phyloP scores from a whole-genome alignment of 2,329 filamentous ascomycete genomes.

The Stachybotrys chlorohalonatus region DNA sequence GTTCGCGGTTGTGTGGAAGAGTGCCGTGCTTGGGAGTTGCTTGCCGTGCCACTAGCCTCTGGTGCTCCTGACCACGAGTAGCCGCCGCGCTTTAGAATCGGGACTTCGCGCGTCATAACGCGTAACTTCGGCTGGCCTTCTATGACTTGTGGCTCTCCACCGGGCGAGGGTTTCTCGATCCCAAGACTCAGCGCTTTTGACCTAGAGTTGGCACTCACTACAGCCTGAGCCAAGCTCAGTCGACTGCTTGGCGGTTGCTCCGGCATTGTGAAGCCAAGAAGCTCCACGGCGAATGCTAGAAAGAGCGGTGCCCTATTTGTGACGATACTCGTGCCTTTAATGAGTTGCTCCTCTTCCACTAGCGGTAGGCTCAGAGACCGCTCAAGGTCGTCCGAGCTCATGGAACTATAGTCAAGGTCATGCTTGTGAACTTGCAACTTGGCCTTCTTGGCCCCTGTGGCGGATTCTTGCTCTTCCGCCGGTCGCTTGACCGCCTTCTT shows the following conservation, averaged over 20 bases:
- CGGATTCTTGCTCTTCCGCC: conserved; percentile 9
- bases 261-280: conserved; percentile 74
- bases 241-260: conserved; percentile 78
- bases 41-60: conserved; percentile 3
- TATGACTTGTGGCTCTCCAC: conserved; percentile 63
- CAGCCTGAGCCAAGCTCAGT: conserved; percentile 72
- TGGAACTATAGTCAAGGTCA: conserved; percentile 28
- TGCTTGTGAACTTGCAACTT: conserved; percentile 22
- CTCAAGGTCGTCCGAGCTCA: conserved; percentile 51
- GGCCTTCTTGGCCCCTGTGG: conserved; percentile 17
- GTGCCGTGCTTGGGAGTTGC: conserved; percentile 7
- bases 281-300: conserved; percentile 66
- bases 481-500: conserved; percentile 28
- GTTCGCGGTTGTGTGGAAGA: conserved; percentile 12
- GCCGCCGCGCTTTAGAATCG: conserved; percentile 68
- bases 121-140: conserved; percentile 65
- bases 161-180: conserved; percentile 53
- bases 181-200: conserved; percentile 70
- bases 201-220: conserved; percentile 73
- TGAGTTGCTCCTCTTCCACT: conserved; percentile 45
- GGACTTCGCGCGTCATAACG: conserved; percentile 65
- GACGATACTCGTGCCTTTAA: conserved; percentile 49
- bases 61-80: conserved; percentile 39
- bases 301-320: conserved; percentile 80
- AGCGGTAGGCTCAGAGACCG: conserved; percentile 51